Conservation (phyloP, 306 rosid genomes). For the Vigna mungo region DNA sequence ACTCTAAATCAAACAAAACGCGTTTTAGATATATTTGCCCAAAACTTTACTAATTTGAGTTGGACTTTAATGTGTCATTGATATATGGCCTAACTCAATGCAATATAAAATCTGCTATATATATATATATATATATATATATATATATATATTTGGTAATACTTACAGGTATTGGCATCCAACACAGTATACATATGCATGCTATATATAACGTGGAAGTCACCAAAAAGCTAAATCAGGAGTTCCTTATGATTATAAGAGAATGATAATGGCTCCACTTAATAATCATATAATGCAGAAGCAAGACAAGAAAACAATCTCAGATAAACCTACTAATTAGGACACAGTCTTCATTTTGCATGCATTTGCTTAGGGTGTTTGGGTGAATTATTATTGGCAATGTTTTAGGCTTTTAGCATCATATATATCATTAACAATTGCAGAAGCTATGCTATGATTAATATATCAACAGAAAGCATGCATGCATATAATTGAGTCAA, state of each 20-base stretch:
- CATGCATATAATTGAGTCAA: conserved; percentile 22
- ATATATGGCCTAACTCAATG: conserved; percentile 17
- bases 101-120: not conserved
- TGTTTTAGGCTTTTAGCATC: conserved; percentile 33
- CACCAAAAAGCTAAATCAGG: conserved; percentile 35
- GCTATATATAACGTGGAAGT: conserved; percentile 44
- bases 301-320: conserved; percentile 42
- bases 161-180: conserved; percentile 39
- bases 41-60: conserved; percentile 20
- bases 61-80: conserved; percentile 17
- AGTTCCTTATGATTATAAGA: conserved; percentile 38
- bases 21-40: not conserved
- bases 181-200: conserved; percentile 10
- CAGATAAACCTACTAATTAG: conserved; percentile 32
- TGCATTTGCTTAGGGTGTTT: conserved; percentile 28
- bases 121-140: no score
- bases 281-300: no score
- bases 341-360: conserved; percentile 32
- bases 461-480: conserved; percentile 28
- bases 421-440: conserved; percentile 34
- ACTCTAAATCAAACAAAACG: not conserved
- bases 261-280: conserved; percentile 43
- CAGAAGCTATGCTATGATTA: conserved; percentile 19
- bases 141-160: conserved; percentile 9
- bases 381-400: conserved; percentile 44